Evolutionary conservation across 1,284 basidiomycete genomes (phyloP).

Genomic region (Naganishia albida): DNA sequence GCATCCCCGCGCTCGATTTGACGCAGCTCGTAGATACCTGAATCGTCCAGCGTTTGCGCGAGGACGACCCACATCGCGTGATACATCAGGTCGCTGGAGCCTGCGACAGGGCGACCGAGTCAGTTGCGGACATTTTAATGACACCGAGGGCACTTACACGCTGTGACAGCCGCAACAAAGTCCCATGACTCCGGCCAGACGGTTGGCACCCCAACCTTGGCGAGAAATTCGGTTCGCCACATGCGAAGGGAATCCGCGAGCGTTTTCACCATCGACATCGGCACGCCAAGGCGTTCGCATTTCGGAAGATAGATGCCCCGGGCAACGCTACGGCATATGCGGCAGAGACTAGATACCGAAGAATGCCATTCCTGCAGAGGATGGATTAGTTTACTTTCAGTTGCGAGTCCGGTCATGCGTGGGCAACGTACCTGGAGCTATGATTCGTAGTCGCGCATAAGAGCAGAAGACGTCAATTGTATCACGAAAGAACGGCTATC

Average conservation of each 20-base stretch:
- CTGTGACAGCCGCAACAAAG: conserved; percentile 76
- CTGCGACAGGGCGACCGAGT: conserved; percentile 48
- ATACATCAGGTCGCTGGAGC: conserved; percentile 82
- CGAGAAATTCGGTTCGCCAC: conserved; percentile 76
- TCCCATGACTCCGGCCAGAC: conserved; percentile 84
- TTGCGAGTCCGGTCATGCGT: conserved; percentile 45
- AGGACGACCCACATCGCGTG: conserved; percentile 74
- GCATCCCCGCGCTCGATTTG: conserved; percentile 31
- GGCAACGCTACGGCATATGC: conserved; percentile 74
- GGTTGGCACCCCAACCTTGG: conserved; percentile 76
- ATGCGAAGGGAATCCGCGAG: conserved; percentile 65
- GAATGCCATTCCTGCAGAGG: conserved; percentile 48
- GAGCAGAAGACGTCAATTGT: not conserved
- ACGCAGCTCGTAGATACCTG: conserved; percentile 67
- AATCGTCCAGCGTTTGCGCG: conserved; percentile 66
- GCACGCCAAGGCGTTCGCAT: conserved; percentile 72
- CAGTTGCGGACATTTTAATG: conserved; percentile 9
- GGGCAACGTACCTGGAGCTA: conserved; percentile 14
- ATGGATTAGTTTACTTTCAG: conserved; percentile 61
- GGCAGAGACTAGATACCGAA: conserved; percentile 61
- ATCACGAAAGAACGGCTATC: not conserved
- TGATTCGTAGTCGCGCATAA: conserved; percentile 18
- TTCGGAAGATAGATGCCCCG: conserved; percentile 74
- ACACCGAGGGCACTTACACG: conserved; percentile 58
- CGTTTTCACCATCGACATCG: conserved; percentile 62